Evolutionary conservation across 208 protist species (phyloP).

Genomic region (Blechomonas ayalai): DNA sequence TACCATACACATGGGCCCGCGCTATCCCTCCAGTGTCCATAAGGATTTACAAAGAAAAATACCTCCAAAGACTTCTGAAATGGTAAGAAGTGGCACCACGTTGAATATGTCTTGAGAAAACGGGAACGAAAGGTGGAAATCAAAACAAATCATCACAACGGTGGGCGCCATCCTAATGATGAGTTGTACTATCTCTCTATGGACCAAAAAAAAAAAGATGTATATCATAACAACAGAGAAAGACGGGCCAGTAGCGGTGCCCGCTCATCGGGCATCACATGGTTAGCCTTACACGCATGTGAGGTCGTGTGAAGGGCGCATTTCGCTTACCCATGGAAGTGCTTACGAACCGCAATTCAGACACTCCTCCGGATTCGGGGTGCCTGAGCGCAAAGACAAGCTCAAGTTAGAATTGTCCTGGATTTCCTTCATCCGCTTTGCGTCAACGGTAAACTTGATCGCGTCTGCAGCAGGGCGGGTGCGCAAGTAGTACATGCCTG

Average conservation of each 20-base stretch:
- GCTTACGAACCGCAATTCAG: constrained; percentile 78
- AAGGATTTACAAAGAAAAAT: too few species aligned
- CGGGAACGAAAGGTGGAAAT: too few species aligned
- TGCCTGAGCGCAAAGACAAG: constrained; percentile 3
- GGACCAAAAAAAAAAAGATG: constrained; percentile 10
- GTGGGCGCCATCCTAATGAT: too few species aligned
- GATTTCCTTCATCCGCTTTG: constrained; percentile 68
- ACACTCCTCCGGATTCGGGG: constrained; percentile 65
- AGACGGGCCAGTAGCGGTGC: neutral
- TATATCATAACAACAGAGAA: constrained; percentile 2
- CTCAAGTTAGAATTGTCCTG: constrained; percentile 20
- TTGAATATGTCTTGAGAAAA: too few species aligned
- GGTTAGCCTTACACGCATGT: neutral
- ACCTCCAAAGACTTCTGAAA: too few species aligned
- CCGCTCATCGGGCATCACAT: neutral
- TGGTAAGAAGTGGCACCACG: too few species aligned
- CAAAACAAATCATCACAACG: too few species aligned
- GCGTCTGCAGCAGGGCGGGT: constrained; percentile 96
- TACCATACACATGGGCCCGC: too few species aligned
- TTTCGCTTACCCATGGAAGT: too few species aligned
- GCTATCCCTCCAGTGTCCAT: too few species aligned
- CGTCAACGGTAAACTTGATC: constrained; percentile 99
- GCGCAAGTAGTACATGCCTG: constrained; percentile 99
- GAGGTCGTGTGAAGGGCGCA: neutral
- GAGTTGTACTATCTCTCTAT: too few species aligned